Evolutionary conservation across 2,329 filamentous ascomycete species (phyloP).

Genomic region (Septoria petroselini): DNA sequence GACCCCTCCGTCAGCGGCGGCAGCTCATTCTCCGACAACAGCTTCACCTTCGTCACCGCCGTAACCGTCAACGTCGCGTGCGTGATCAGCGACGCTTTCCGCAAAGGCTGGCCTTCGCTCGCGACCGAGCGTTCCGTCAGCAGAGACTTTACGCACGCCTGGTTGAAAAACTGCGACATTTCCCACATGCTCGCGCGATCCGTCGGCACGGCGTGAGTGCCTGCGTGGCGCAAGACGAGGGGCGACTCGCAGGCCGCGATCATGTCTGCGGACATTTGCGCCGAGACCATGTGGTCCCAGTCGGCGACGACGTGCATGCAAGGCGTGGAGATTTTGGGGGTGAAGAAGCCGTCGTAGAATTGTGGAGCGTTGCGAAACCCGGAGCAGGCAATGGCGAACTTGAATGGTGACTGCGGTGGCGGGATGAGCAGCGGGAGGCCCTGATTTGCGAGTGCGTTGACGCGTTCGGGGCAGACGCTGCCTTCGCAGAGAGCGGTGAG

Average conservation of each 20-base stretch:
- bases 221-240: conserved; percentile 16
- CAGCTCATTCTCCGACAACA: conserved; percentile 2
- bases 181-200: conserved; percentile 19
- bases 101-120: not conserved
- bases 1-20: conserved; percentile 5
- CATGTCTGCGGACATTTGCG: conserved; percentile 14
- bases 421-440: conserved; percentile 18
- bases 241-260: conserved; percentile 17
- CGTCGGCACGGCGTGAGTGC: conserved; percentile 21
- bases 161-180: conserved; percentile 19
- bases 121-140: conserved; percentile 1
- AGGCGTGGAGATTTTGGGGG: conserved; percentile 20
- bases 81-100: conserved; percentile 3
- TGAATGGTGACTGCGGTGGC: conserved; percentile 25
- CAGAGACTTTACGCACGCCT: conserved; percentile 11
- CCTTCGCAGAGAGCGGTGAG: conserved; percentile 22
- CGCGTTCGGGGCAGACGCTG: conserved; percentile 17
- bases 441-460: conserved; percentile 18
- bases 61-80: conserved; percentile 9
- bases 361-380: conserved; percentile 21
- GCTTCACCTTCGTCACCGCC: conserved; percentile 8
- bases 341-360: conserved; percentile 26
- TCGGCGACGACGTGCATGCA: conserved; percentile 20
- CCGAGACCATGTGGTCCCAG: conserved; percentile 25
- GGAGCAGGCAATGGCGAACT: conserved; percentile 24